Evolutionary conservation across 805 yeast species (phyloP), one percentile per base, ranked within the genome.

Genomic region (Ogataea naganishii): DNA sequence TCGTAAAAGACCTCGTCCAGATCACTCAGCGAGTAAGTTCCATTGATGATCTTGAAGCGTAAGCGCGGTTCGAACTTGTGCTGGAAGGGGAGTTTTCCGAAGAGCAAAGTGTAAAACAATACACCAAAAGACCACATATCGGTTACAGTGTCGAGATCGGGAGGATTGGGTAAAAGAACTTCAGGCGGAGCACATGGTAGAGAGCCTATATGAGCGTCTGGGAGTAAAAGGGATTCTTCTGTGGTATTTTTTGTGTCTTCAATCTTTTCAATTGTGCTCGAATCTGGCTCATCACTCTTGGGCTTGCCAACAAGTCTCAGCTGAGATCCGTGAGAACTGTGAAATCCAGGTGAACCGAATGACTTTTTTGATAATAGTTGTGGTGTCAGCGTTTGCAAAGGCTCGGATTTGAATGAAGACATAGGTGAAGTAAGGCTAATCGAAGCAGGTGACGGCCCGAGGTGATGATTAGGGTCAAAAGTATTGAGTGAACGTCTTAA

Each of bases 71-170:
- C 86, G 49, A 76, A 81, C n/a, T 70, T 70, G 48, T 86, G 95
- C 36, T 74, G 75, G 57, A 88, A 88, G 1, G 96, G 96, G 29
- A 88, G 53, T 38, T 66, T 71, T 0, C 94, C 88, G 15, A 74
- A 68, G 18, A 77, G 54, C 72, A 85, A 69, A 1, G 94, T 75
- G 51, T 72, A 86, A 4, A 80, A 43, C 38, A 81, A 57, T 1
- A 86, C 82, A 4, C 96, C 97, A 26, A 82, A 64, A 0, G 96
- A 94, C 96, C 96, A 88, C 5, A 83, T 67, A 55, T 88, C 97
- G 1, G 88, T 78, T 23, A 72, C 58, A 2, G 82, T 77, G 3
- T 80, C 79, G 32, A 72, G 46, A 44, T 54, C 33, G 36, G 77
- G 60, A 5, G 85, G 82, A 25, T 64, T 63, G 1, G 81, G 78